Evolutionary conservation across 768 basidiomycete species (phyloP), one percentile per base, ranked within the genome.

Genomic region (Paxillus involutus): DNA sequence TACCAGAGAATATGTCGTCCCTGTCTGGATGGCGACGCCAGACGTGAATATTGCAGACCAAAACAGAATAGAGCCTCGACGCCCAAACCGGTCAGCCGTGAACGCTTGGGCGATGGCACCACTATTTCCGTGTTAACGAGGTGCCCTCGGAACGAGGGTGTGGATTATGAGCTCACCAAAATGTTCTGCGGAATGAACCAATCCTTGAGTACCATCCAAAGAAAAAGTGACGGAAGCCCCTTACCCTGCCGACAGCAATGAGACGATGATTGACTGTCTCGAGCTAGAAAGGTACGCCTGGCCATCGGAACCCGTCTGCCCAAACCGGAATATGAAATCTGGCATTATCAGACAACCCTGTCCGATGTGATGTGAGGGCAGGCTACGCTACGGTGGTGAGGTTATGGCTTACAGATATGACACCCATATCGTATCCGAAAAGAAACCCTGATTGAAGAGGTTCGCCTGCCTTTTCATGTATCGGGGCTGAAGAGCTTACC

Each of bases 341-440:
- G 81, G 81, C 86, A 89, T 89, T 54, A 90, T 89, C 32, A 91
- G 69, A 62, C 86, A 89, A 76, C 88, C 89, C 82, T 86, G 61
- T 3, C 32, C 24, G 33, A 13, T 17, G 16, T 14, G 24, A 10
- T 14, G 39, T 49, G 12, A 51, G 16, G 17, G 55, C 48, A 50
- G n/a, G 37, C 52, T 36, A 49, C 14, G n/a, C 12, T 45, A 24
- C 24, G 12, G 9, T 43, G 3, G 17, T 8, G 30, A 48, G 16
- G 35, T 17, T 44, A 14, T 5, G 4, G 65, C 78, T 49, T 56
- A 86, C 85, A 51, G 86, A 88, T 56, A 88, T 88, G 51, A 89
- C 84, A 67, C 88, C 86, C 65, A 89, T 86, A 58, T 89, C 86
- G 66, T 88, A 89, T 56, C 87, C 86, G 52, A 87, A 88, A 9